These are phyloP conservation scores for Rhizophlyctis rosea DNA, from an alignment of 192 early-diverging fungal genomes.

Conservation along the genomic window DNA sequence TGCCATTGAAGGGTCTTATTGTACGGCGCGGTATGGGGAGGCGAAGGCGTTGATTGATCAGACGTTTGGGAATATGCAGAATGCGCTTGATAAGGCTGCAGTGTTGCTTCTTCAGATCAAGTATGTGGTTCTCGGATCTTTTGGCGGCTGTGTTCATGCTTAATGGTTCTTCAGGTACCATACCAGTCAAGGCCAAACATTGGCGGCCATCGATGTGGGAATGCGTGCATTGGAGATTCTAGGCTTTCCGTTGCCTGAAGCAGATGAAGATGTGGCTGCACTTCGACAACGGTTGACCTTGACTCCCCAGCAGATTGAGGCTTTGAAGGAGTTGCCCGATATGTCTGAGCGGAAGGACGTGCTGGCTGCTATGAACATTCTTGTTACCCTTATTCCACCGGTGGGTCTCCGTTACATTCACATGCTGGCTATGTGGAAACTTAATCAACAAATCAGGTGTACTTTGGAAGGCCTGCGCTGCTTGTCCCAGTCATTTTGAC, in stretches of 20 bases:
- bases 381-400: conserved; percentile 4
- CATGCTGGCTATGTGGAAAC: background rate
- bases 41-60: conserved; percentile 11
- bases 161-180: conserved; percentile 27
- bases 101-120: conserved; percentile 5
- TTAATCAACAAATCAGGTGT: conserved; percentile 13
- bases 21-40: conserved; percentile 8
- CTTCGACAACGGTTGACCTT: conserved; percentile 10
- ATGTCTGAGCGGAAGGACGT: conserved; percentile 3
- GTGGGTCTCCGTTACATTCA: background rate
- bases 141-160: conserved; percentile 2
- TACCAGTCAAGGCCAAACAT: conserved; percentile 19
- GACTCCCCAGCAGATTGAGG: background rate
- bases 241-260: conserved; percentile 18
- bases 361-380: conserved; percentile 6
- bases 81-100: background rate
- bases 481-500: conserved; percentile 27
- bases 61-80: conserved; percentile 1
- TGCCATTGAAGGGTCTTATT: conserved; percentile 26
- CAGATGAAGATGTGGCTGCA: conserved; percentile 4
- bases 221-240: conserved; percentile 15
- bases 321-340: conserved; percentile 4
- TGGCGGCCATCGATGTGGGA: conserved; percentile 21
- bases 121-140: too few species aligned
- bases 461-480: conserved; percentile 27